Evolutionary conservation across 352 stramenopile genomes (phyloP).

Genomic region (Phytophthora cactorum): DNA sequence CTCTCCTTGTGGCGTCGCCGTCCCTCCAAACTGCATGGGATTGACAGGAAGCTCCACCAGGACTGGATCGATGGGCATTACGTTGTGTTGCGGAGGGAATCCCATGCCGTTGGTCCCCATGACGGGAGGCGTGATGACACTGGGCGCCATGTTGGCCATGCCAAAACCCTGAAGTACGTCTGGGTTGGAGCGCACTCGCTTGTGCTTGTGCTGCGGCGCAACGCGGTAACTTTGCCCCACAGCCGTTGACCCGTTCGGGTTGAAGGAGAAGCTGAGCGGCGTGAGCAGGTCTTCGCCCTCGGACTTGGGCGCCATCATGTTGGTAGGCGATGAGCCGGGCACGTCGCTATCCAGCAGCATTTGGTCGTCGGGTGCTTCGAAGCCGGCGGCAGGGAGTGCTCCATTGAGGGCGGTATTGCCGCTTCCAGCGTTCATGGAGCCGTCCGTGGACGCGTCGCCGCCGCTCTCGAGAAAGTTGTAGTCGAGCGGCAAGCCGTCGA

Average conservation of each 20-base stretch:
- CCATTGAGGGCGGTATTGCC: background rate
- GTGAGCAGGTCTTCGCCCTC: slow-evolving; percentile 54
- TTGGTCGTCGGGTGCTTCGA: slow-evolving; percentile 42
- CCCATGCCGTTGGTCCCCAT: slow-evolving; percentile 22
- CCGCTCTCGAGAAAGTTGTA: slow-evolving; percentile 51
- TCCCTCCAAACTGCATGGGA: slow-evolving; percentile 30
- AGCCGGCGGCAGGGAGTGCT: slow-evolving; percentile 4
- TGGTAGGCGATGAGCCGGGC: slow-evolving; percentile 33
- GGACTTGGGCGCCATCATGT: slow-evolving; percentile 39
- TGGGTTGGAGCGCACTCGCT: slow-evolving; percentile 65
- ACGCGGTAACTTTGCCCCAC: slow-evolving; percentile 39
- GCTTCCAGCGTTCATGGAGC: slow-evolving; percentile 3
- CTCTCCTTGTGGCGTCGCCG: slow-evolving; percentile 19
- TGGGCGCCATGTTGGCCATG: slow-evolving; percentile 40
- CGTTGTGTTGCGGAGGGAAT: slow-evolving; percentile 31
- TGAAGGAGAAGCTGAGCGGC: slow-evolving; percentile 48
- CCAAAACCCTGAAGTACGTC: slow-evolving; percentile 56
- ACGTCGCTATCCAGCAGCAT: slow-evolving; percentile 63
- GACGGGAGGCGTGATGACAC: slow-evolving; percentile 32
- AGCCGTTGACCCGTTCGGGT: slow-evolving; percentile 18
- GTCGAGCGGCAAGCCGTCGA: slow-evolving; percentile 58
- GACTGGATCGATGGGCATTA: slow-evolving; percentile 42
- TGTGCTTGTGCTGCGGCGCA: slow-evolving; percentile 63
- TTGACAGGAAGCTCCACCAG: slow-evolving; percentile 32
- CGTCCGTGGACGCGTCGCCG: slow-evolving; percentile 5